Conservation (phyloP, 805 yeast genomes). For the Cyberlindnera meyerae region DNA sequence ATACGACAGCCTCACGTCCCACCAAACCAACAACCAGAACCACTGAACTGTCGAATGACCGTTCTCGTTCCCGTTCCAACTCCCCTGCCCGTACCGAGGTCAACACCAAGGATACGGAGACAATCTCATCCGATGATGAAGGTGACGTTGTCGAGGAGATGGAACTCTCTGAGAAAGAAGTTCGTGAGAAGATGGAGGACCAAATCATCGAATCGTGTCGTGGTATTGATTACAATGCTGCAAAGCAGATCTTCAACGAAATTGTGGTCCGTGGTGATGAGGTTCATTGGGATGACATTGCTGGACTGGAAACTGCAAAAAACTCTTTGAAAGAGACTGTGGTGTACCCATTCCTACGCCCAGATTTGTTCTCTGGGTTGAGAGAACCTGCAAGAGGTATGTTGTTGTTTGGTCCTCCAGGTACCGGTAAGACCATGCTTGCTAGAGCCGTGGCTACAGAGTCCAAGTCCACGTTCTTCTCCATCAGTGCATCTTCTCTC, state of each 20-base stretch:
- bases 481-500: conserved; percentile 85
- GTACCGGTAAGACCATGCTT: conserved; percentile 97
- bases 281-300: conserved; percentile 94
- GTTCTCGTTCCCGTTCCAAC: conserved; percentile 17
- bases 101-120: conserved; percentile 23
- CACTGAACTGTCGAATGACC: neutral
- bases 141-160: conserved; percentile 17
- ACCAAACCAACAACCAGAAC: conserved; percentile 6
- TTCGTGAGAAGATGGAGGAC: conserved; percentile 28
- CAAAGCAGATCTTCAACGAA: conserved; percentile 81
- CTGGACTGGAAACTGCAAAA: conserved; percentile 87
- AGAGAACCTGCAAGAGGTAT: conserved; percentile 96
- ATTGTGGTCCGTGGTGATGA: conserved; percentile 89
- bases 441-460: conserved; percentile 98
- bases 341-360: conserved; percentile 91
- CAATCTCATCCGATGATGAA: conserved; percentile 19
- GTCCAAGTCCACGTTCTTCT: conserved; percentile 87
- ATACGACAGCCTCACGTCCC: conserved; percentile 3
- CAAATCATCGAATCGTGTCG: conserved; percentile 29
- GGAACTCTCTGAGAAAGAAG: conserved; percentile 25
- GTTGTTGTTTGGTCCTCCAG: conserved; percentile 96
- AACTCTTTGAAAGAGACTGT: conserved; percentile 89
- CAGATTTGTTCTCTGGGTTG: conserved; percentile 85
- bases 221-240: conserved; percentile 79
- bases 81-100: conserved; percentile 17